Conservation (phyloP, 805 yeast species). For the Saccharomycopsis fibuligera region DNA sequence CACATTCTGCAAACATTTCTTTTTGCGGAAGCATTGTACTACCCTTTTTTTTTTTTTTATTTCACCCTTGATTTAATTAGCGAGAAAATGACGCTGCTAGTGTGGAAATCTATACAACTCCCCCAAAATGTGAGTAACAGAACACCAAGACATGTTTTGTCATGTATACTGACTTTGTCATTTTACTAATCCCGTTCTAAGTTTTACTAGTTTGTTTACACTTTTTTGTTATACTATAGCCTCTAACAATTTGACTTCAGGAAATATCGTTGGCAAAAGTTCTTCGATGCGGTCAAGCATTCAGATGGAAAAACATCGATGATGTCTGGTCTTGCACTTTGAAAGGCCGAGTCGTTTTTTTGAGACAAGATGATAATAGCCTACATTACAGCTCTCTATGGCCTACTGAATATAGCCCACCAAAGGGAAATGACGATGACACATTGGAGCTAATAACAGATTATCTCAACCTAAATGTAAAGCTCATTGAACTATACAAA, state of each 20-base stretch:
- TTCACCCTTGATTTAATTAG: too few species aligned
- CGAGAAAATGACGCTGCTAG: too few species aligned
- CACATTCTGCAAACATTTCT: too few species aligned
- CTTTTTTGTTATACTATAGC: neutral
- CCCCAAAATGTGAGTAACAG: too few species aligned
- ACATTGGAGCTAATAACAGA: constrained; percentile 45
- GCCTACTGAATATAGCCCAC: constrained; percentile 3
- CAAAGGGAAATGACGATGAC: constrained; percentile 23
- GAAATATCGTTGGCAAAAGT: constrained; percentile 62
- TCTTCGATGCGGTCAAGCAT: constrained; percentile 80
- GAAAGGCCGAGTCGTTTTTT: constrained; percentile 51
- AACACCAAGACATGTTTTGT: too few species aligned
- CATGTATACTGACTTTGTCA: too few species aligned
- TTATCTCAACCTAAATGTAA: constrained; percentile 64
- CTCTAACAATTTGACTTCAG: constrained; percentile 28
- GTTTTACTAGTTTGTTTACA: too few species aligned
- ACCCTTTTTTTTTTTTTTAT: too few species aligned
- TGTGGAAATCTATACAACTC: too few species aligned
- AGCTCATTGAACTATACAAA: constrained; percentile 45
- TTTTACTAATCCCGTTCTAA: too few species aligned
- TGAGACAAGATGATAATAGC: constrained; percentile 49
- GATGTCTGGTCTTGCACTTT: constrained; percentile 62
- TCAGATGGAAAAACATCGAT: constrained; percentile 63
- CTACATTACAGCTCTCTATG: constrained; percentile 49
- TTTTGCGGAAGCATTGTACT: too few species aligned